These are phyloP conservation scores for Paraleonurus japonicus DNA, from an alignment of 257 asterid species.

Conservation along the genomic window DNA sequence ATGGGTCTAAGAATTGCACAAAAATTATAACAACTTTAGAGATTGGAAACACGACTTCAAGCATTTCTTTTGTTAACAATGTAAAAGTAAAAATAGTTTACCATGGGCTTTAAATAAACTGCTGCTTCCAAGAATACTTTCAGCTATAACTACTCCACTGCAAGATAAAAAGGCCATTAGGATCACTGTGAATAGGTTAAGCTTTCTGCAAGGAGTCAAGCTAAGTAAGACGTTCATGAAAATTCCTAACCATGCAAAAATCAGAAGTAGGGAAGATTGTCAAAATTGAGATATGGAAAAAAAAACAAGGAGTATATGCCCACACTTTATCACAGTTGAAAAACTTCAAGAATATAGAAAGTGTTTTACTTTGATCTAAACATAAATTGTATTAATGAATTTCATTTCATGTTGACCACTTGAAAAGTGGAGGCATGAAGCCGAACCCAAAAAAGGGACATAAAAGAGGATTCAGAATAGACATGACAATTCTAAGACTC, in stretches of 20 bases:
- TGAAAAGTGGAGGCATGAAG: background rate
- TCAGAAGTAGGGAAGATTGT: background rate
- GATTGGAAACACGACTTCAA: slow-evolving; percentile 7
- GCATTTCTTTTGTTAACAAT: background rate
- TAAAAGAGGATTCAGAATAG: background rate
- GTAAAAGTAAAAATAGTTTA: slow-evolving; percentile 28
- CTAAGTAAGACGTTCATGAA: background rate
- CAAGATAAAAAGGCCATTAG: slow-evolving; percentile 30
- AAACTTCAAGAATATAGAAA: background rate
- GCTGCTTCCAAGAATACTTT: slow-evolving; percentile 58
- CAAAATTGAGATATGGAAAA: background rate
- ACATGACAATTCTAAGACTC: background rate
- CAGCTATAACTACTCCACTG: slow-evolving; percentile 98
- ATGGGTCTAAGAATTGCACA: background rate
- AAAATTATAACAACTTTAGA: background rate
- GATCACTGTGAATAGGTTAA: background rate
- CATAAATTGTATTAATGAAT: background rate
- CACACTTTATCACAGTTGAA: background rate
- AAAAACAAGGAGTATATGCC: background rate
- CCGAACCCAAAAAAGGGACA: background rate
- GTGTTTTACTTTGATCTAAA: slow-evolving; percentile 1
- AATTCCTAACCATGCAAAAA: slow-evolving; percentile 2
- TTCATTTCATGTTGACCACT: background rate
- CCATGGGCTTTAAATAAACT: slow-evolving; percentile 64
- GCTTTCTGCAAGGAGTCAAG: background rate